A percentile compares a stretch with the other conserved stretches of the same genome.
These are phyloP conservation scores for Populus euphratica DNA, from an alignment of 345 rosid species.

Conservation along the genomic window DNA sequence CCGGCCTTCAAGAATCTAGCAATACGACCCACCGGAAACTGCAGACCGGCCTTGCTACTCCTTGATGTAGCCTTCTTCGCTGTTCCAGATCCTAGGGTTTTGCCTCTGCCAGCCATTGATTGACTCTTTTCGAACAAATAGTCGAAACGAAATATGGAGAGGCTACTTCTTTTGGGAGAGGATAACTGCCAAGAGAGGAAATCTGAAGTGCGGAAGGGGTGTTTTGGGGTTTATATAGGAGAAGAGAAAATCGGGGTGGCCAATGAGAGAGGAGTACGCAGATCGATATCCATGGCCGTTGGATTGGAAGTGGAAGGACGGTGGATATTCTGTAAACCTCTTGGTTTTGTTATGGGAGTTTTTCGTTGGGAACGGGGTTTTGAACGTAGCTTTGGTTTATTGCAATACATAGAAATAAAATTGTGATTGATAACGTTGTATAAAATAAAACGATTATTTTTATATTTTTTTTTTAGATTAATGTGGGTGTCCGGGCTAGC, in stretches of 20 bases:
- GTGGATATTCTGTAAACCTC: background rate
- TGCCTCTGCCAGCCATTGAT: constrained; percentile 88
- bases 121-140: background rate
- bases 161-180: background rate
- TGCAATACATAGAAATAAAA: background rate
- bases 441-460: too few relatives aligned
- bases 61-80: constrained; percentile 92
- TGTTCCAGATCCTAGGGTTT: constrained; percentile 77
- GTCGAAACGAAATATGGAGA: background rate
- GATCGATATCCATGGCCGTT: background rate
- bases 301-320: background rate
- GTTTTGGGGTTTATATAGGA: background rate
- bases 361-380: background rate
- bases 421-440: too few relatives aligned
- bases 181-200: background rate
- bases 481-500: too few relatives aligned
- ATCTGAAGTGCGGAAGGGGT: background rate
- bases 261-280: constrained; percentile 1
- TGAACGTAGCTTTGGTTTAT: background rate
- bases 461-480: too few relatives aligned
- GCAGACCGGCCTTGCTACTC: constrained; percentile 93
- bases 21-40: constrained; percentile 93
- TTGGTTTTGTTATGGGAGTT: background rate
- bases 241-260: background rate
- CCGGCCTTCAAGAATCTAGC: constrained; percentile 94